Evolutionary conservation across 1,284 basidiomycete species (phyloP).

Genomic region (Cutaneotrichosporon sp.): DNA sequence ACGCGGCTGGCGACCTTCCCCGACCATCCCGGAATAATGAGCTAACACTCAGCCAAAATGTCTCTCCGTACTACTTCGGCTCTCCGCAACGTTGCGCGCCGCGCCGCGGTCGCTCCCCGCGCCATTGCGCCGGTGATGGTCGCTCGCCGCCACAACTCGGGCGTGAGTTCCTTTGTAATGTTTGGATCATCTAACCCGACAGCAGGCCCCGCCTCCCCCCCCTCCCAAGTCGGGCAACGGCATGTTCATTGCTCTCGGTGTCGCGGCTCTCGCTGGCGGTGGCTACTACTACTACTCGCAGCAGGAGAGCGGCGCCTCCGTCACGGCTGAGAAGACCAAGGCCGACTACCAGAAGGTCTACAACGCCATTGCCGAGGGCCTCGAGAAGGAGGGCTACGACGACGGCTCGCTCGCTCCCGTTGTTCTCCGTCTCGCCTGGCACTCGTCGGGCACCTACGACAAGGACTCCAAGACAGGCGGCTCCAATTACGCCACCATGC

Average conservation of each 20-base stretch:
- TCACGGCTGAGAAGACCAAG: slow-evolving; percentile 60
- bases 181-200: not conserved
- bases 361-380: slow-evolving; percentile 71
- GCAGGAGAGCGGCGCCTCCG: slow-evolving; percentile 50
- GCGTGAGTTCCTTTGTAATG: slow-evolving; percentile 29
- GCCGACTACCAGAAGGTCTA: slow-evolving; percentile 92
- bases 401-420: slow-evolving; percentile 91
- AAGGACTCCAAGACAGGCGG: slow-evolving; percentile 83
- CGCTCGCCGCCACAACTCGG: slow-evolving; percentile 36
- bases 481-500: slow-evolving; percentile 91
- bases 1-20: not conserved
- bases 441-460: slow-evolving; percentile 86
- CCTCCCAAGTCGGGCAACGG: slow-evolving; percentile 32
- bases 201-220: slow-evolving; percentile 30
- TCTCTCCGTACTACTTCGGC: slow-evolving; percentile 40
- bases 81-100: slow-evolving; percentile 33
- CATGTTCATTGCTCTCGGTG: slow-evolving; percentile 37
- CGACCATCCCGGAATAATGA: not conserved
- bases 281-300: slow-evolving; percentile 52
- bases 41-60: slow-evolving; percentile 26
- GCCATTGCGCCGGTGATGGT: slow-evolving; percentile 28
- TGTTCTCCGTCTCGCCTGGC: slow-evolving; percentile 91
- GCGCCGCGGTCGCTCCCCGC: slow-evolving; percentile 22
- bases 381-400: slow-evolving; percentile 81
- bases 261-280: slow-evolving; percentile 42